Evolutionary conservation across 2,329 filamentous ascomycete species (phyloP), one percentile per base, ranked within the genome.

Genomic region (Nigrospora osmanthi): DNA sequence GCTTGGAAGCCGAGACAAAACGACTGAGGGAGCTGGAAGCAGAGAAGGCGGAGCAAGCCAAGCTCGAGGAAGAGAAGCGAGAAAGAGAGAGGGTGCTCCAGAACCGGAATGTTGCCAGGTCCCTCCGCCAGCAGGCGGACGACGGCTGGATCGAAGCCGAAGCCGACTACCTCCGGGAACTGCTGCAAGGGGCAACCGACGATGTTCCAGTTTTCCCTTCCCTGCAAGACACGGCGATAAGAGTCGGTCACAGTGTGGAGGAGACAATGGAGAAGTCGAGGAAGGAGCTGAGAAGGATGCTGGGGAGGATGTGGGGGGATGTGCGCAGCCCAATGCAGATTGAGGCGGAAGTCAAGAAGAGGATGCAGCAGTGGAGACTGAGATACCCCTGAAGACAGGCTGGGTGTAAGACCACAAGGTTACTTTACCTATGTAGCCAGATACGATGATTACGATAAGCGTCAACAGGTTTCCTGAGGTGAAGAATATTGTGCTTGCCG

Each of bases 231-330:
- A 42, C 40, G 14, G 32, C 40, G 10, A 31, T 14, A 11, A 5
- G n/a, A 23, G 15, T 42, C 13, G 40, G 40, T 3, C 47, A 35
- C 35, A 13, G 40, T 36, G 23, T 13, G 17, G 19, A 16, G 0
- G 40, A 36, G 3, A 42, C 40, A 4, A 23, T 15, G 36, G 38
- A 43, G 23, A 58, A 55, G 52, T 44, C 59, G 15, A 47, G 55
- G 46, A 45, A 54, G 34, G 38, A 60, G 35, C 93, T 61, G 6
- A 44, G 31, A 6, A 38, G 48, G 34, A 61, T 62, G 54, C 43
- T 60, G 10, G 36, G 47, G 33, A 43, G 45, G 15, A 56, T 53
- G 11, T 35, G 42, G n/a, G 48, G 49, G 17, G 48, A 51, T 13
- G 39, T 47, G 30, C 47, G n/a, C 39, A 33, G 9, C 45, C 31